Percentiles rank a stretch among this genome's conserved stretches.
phyloP scores from a whole-genome alignment of 768 basidiomycete species.

The Pleurotus djamor region DNA sequence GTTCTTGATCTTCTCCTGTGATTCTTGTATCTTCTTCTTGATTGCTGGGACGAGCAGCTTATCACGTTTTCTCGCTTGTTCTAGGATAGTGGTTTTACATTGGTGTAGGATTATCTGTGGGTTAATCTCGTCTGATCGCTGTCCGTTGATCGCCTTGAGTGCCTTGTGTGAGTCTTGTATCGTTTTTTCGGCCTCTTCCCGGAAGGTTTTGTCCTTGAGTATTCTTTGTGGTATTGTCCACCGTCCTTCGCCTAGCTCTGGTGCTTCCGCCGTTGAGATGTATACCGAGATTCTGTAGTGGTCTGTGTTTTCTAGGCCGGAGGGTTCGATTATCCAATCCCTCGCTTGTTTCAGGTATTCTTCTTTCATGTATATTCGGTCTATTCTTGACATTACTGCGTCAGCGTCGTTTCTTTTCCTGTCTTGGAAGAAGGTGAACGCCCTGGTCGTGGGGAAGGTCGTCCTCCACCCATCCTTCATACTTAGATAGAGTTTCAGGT shows the following conservation, averaged over 20 bases:
- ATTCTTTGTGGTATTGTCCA: slow-evolving; percentile 23
- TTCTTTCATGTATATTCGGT: slow-evolving; percentile 28
- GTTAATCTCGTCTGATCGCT: not conserved
- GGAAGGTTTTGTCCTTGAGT: slow-evolving; percentile 16
- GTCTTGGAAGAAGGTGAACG: not conserved
- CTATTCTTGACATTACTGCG: slow-evolving; percentile 22
- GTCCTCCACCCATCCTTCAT: slow-evolving; percentile 34
- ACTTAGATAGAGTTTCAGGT: slow-evolving; percentile 15
- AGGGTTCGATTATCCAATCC: slow-evolving; percentile 22
- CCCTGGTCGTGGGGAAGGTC: slow-evolving; percentile 17
- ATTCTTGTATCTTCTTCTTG: not conserved
- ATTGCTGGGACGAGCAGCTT: slow-evolving; percentile 9
- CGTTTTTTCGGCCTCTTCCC: not conserved
- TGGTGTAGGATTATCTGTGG: slow-evolving; percentile 8
- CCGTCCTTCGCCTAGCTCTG: slow-evolving; percentile 27
- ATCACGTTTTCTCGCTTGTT: slow-evolving; percentile 6
- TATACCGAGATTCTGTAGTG: slow-evolving; percentile 24
- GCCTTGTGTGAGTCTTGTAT: not conserved
- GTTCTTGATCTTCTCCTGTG: not conserved
- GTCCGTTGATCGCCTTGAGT: slow-evolving; percentile 4
- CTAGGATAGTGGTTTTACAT: slow-evolving; percentile 7
- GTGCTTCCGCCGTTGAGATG: slow-evolving; percentile 15
- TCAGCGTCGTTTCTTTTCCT: slow-evolving; percentile 11
- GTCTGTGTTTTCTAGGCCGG: slow-evolving; percentile 23
- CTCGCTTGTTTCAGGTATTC: slow-evolving; percentile 4